Evolutionary conservation across 1,284 basidiomycete species (phyloP).

Genomic region (Xerocomus nothofagi): DNA sequence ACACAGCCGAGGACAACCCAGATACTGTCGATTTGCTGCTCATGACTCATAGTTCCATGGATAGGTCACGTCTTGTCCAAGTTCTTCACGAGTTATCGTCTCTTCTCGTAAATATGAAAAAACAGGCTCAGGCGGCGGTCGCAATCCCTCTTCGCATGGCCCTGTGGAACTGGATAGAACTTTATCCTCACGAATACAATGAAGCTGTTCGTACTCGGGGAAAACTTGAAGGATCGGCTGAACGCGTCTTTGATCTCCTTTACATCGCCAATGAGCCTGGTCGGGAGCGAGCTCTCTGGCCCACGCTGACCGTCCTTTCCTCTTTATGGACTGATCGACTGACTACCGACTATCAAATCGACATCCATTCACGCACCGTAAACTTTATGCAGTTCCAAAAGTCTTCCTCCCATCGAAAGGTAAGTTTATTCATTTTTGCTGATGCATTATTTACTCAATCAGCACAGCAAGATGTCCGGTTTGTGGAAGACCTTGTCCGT

Average conservation of each 20-base stretch:
- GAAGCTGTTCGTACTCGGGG: slow-evolving; percentile 65
- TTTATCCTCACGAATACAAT: slow-evolving; percentile 80
- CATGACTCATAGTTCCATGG: slow-evolving; percentile 71
- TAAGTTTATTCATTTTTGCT: slow-evolving; percentile 17
- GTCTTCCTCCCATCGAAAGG: slow-evolving; percentile 42
- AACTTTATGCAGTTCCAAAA: slow-evolving; percentile 36
- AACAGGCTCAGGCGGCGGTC: slow-evolving; percentile 71
- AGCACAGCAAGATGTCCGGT: slow-evolving; percentile 47
- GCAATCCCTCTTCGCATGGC: slow-evolving; percentile 76
- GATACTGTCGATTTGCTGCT: slow-evolving; percentile 77
- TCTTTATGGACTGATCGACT: slow-evolving; percentile 80
- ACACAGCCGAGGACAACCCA: slow-evolving; percentile 50
- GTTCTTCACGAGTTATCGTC: slow-evolving; percentile 81
- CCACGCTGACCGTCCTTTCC: slow-evolving; percentile 75
- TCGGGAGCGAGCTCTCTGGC: slow-evolving; percentile 71
- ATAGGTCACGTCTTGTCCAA: slow-evolving; percentile 61
- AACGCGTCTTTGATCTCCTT: slow-evolving; percentile 80
- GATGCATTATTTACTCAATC: slow-evolving; percentile 1
- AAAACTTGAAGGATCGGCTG: slow-evolving; percentile 75
- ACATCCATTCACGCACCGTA: slow-evolving; percentile 35
- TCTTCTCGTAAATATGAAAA: slow-evolving; percentile 81
- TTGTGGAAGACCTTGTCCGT: slow-evolving; percentile 57
- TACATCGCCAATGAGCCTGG: slow-evolving; percentile 58
- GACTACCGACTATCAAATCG: slow-evolving; percentile 50
- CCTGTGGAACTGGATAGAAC: slow-evolving; percentile 92